These are phyloP conservation scores for Plicaturopsis crispa DNA, from an alignment of 768 basidiomycete genomes.

Conservation along the genomic window DNA sequence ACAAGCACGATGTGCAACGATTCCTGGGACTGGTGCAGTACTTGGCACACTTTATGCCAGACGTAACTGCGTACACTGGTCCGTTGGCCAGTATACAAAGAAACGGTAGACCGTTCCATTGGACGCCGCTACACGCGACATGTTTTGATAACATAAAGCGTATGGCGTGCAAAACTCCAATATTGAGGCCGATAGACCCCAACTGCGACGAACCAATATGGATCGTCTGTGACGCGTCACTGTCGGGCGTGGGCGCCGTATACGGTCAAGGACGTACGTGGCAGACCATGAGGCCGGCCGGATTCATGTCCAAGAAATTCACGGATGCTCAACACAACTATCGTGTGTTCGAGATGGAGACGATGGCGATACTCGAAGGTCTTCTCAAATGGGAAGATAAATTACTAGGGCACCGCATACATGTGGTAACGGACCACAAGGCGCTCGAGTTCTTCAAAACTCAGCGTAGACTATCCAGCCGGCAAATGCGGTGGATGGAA, in stretches of 20 bases:
- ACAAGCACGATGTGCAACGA: constrained; percentile 14
- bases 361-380: constrained; percentile 16
- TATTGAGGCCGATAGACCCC: constrained; percentile 16
- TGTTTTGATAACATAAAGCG: constrained; percentile 17
- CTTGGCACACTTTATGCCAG: constrained; percentile 26
- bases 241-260: constrained; percentile 17
- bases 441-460: constrained; percentile 9
- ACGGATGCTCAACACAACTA: constrained; percentile 21
- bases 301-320: constrained; percentile 22
- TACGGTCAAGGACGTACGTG: constrained; percentile 21
- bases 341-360: constrained; percentile 16
- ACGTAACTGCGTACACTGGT: constrained; percentile 15
- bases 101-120: constrained; percentile 14
- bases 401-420: constrained; percentile 17
- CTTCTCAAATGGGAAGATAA: constrained; percentile 25
- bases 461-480: constrained; percentile 10
- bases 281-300: constrained; percentile 16
- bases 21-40: constrained; percentile 28
- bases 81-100: constrained; percentile 11
- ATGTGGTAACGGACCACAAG: constrained; percentile 15
- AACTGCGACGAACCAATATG: constrained; percentile 15
- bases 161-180: constrained; percentile 14
- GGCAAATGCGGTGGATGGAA: constrained; percentile 8
- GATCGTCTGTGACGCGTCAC: constrained; percentile 19
- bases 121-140: constrained; percentile 14